A percentile compares a stretch with the other conserved stretches of the same genome.
Conservation (phyloP, 805 yeast species). For the Monosporozyma siamensis region DNA sequence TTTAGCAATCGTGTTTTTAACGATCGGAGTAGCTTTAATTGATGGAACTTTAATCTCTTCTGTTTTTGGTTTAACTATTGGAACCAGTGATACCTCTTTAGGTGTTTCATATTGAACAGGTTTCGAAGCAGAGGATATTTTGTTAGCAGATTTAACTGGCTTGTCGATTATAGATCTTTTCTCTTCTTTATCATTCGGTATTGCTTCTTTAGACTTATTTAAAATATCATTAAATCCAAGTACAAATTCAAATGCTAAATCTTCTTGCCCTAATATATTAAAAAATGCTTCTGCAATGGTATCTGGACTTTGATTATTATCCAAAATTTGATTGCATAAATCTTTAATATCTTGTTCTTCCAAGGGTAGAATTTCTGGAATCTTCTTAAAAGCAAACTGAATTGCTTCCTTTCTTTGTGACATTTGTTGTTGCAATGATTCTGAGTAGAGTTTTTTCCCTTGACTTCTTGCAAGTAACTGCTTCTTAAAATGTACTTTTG, state of each 20-base stretch:
- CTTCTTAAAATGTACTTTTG: no score
- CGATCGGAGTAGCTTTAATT: neutral
- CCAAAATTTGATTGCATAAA: slow-evolving; percentile 24
- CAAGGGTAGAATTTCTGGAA: slow-evolving; percentile 27
- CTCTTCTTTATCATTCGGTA: neutral
- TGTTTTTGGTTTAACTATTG: neutral
- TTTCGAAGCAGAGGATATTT: neutral
- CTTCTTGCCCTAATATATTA: slow-evolving; percentile 27
- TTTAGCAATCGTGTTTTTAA: neutral
- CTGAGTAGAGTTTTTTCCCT: no score
- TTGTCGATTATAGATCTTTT: neutral
- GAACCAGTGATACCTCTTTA: neutral
- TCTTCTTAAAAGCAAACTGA: slow-evolving; percentile 18
- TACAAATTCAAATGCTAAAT: slow-evolving; percentile 25
- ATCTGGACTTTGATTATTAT: slow-evolving; percentile 14
- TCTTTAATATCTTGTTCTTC: slow-evolving; percentile 22
- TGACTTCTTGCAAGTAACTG: no score
- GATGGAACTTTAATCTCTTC: neutral
- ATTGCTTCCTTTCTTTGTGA: slow-evolving; percentile 16
- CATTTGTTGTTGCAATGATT: neutral
- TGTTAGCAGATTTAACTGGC: no score
- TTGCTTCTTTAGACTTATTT: neutral
- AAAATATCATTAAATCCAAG: slow-evolving; percentile 22
- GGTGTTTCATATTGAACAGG: neutral
- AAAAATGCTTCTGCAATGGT: slow-evolving; percentile 24